Conservation (phyloP, 1,284 basidiomycete species). For the Moesziomyces sp. region DNA sequence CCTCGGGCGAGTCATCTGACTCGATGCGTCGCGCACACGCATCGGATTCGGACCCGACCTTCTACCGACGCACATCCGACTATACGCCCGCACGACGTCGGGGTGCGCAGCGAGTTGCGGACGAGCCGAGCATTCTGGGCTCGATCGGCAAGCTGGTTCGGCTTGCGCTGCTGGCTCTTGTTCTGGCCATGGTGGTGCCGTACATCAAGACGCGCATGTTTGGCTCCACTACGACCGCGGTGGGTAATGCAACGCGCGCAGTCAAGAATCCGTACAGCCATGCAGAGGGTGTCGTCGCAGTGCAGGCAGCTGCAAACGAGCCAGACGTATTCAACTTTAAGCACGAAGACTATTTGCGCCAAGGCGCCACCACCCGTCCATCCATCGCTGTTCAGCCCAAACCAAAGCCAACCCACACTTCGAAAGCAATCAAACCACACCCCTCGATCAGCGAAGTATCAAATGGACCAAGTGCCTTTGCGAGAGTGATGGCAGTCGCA, state of each 20-base stretch:
- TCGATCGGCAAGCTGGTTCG: constrained; percentile 19
- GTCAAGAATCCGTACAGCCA: constrained; percentile 1
- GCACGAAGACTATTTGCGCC: constrained; percentile 29
- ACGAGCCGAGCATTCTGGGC: constrained; percentile 3
- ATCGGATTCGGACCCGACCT: not conserved
- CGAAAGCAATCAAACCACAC: too few species aligned
- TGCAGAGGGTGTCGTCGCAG: not conserved
- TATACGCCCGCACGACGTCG: not conserved
- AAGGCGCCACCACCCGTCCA: too few species aligned
- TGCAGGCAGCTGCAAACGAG: not conserved
- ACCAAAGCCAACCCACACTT: too few species aligned
- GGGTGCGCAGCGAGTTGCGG: not conserved
- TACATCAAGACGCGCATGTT: constrained; percentile 12
- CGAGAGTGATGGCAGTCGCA: not conserved
- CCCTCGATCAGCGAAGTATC: too few species aligned
- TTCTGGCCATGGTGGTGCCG: constrained; percentile 32
- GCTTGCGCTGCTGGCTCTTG: constrained; percentile 10
- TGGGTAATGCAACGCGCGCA: not conserved
- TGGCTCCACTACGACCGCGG: not conserved
- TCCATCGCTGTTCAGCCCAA: too few species aligned
- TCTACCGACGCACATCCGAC: not conserved
- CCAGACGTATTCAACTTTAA: constrained; percentile 44
- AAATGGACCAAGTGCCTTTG: not conserved
- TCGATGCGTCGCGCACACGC: not conserved
- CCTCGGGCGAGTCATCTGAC: not conserved